Evolutionary conservation across 352 stramenopile species (phyloP), one percentile per base, ranked within the genome.

Genomic region (Phytophthora hybrid): DNA sequence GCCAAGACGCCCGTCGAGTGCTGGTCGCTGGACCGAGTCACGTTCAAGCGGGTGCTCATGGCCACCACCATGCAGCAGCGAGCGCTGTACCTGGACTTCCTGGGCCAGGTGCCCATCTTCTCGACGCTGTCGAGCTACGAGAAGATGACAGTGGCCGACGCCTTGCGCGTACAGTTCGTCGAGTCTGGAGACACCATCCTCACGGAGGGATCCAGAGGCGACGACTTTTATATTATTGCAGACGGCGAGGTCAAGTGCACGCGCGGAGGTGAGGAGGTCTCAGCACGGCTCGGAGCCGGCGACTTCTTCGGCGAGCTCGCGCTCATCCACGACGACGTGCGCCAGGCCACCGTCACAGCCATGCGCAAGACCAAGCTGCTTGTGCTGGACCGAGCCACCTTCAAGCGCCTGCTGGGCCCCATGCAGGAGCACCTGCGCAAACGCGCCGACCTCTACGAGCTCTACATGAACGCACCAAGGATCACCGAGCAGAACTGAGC

Each of bases 341-440:
- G 93, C 54, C 92, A 97, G 73, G 95, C 93, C 21, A 98, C 93
- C 18, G 91, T 98, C 34, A 97, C 83, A 59, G 89, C 93, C 55
- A 82, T 92, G 60, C 85, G 85, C 49, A 84, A 89, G 52, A 83
- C 79, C 58, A 97, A 96, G 72, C 89, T 96, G 46, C 79, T 98
- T 21, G 85, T 92, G 54, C 73, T 98, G 59, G 92, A 98, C 65
- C 87, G 93, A 60, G 88, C 91, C 63, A 97, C 91, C 2, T 98
- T 98, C 81, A 94, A 94, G 74, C 84, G 91, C 5, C 79, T 98
- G 52, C 76, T 97, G 31, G 93, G 93, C 0, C 85, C 89, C 26
- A 91, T 98, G 81, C 89, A 97, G 70, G 91, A 97, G 53, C 94
- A 98, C 60, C 82, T 98, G 21, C 79, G 80, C 59, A 89, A 89